These are phyloP conservation scores for Oryza longistaminata DNA, from an alignment of 176 grass and related monocot species.

Conservation along the genomic window DNA sequence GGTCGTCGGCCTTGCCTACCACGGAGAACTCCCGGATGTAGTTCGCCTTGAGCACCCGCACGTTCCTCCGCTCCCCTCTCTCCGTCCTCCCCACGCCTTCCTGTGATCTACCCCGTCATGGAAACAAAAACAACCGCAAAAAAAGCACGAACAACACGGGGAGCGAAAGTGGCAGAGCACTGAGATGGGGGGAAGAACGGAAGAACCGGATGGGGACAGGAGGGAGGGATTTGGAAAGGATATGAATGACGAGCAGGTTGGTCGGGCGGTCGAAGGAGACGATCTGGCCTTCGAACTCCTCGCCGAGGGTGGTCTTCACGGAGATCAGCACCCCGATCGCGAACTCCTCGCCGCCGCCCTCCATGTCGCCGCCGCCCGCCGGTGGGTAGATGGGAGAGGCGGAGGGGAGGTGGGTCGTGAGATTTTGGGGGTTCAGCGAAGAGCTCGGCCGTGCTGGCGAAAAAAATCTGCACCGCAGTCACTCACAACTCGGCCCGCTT, in stretches of 20 bases:
- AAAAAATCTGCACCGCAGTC: no score
- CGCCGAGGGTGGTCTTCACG: conserved; percentile 70
- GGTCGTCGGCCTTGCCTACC: conserved; percentile 63
- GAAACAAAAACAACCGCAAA: conserved; percentile 39
- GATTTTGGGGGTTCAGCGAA: conserved; percentile 20
- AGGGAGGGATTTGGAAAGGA: conserved; percentile 49
- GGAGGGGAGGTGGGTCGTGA: not conserved
- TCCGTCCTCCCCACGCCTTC: conserved; percentile 59
- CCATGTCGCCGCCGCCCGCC: conserved; percentile 45
- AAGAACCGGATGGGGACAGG: not conserved
- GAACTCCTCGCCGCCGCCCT: conserved; percentile 74
- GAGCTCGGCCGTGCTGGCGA: no score
- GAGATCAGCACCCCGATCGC: conserved; percentile 81
- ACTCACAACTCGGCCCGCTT: not conserved
- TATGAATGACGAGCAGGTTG: conserved; percentile 97
- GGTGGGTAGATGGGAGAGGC: not conserved
- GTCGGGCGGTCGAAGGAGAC: conserved; percentile 80
- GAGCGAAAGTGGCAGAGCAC: not conserved
- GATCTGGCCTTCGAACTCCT: conserved; percentile 92
- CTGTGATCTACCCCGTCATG: conserved; percentile 70
- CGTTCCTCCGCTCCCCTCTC: conserved; percentile 56
- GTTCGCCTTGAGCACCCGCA: conserved; percentile 87
- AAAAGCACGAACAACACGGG: not conserved
- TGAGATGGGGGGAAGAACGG: not conserved
- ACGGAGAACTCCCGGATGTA: conserved; percentile 83